A percentile compares a stretch with the other conserved stretches of the same genome.
phyloP scores from a whole-genome alignment of 345 rosid species.

The Clausena lansium region DNA sequence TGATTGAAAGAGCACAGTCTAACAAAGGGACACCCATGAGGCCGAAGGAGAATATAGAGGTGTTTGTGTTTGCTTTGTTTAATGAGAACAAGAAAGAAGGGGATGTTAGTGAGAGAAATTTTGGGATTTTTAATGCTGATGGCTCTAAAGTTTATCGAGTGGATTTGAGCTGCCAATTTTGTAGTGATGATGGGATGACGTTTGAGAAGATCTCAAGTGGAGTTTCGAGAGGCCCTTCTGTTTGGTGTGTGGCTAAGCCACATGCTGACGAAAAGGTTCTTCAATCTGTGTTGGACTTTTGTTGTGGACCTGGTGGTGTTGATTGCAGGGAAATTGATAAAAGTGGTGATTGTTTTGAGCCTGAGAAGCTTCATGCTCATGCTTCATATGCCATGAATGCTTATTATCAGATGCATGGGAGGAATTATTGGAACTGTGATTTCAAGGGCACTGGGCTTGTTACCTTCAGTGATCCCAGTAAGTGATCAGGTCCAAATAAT shows the following conservation, averaged over 20 bases:
- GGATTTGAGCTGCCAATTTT: slow-evolving; percentile 60
- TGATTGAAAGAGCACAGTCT: slow-evolving; percentile 56
- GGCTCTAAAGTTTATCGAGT: slow-evolving; percentile 57
- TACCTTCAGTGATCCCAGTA: slow-evolving; percentile 68
- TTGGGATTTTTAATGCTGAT: slow-evolving; percentile 58
- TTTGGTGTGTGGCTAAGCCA: slow-evolving; percentile 77
- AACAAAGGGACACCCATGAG: slow-evolving; percentile 60
- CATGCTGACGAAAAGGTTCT: slow-evolving; percentile 60
- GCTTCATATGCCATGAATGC: slow-evolving; percentile 71
- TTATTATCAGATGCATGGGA: slow-evolving; percentile 68
- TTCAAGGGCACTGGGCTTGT: slow-evolving; percentile 66
- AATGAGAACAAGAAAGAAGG: slow-evolving; percentile 70
- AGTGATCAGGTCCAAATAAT: neutral
- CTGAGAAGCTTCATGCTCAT: slow-evolving; percentile 60
- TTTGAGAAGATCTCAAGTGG: slow-evolving; percentile 28
- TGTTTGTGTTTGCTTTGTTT: slow-evolving; percentile 59
- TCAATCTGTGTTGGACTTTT: slow-evolving; percentile 51
- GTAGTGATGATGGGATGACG: slow-evolving; percentile 38
- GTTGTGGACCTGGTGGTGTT: slow-evolving; percentile 70
- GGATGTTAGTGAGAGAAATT: slow-evolving; percentile 47
- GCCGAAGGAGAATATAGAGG: slow-evolving; percentile 36
- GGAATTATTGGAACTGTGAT: slow-evolving; percentile 77
- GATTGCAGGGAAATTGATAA: slow-evolving; percentile 58
- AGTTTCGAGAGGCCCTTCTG: slow-evolving; percentile 47
- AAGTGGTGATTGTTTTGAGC: slow-evolving; percentile 46